Evolutionary conservation across 2,329 filamentous ascomycete species (phyloP).

Genomic region (Alternaria ventricosa): DNA sequence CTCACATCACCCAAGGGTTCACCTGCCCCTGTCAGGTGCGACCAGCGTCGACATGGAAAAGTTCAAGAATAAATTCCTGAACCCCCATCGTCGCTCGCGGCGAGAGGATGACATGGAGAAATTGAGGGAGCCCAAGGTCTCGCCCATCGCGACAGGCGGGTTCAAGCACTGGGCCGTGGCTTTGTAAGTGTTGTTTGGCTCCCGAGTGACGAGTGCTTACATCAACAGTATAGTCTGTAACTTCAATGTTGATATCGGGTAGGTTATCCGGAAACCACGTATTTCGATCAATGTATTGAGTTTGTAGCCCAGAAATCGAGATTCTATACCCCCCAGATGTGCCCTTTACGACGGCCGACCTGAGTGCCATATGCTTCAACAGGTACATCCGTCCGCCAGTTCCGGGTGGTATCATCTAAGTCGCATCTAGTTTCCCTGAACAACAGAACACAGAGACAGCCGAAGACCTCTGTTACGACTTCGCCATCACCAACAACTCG

Average conservation of each 20-base stretch:
- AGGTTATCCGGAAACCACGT: slow-evolving; percentile 18
- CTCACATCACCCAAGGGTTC: slow-evolving; percentile 12
- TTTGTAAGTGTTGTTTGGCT: slow-evolving; percentile 39
- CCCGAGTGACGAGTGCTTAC: slow-evolving; percentile 16
- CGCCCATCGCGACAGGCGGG: slow-evolving; percentile 19
- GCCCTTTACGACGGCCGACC: slow-evolving; percentile 46
- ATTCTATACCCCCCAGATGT: slow-evolving; percentile 50
- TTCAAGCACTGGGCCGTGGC: slow-evolving; percentile 51
- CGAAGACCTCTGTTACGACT: slow-evolving; percentile 50
- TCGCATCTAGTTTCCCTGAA: slow-evolving; percentile 47
- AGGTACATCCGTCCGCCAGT: slow-evolving; percentile 29
- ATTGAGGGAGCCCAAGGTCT: slow-evolving; percentile 13
- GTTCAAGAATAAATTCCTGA: slow-evolving; percentile 41
- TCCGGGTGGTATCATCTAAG: slow-evolving; percentile 12
- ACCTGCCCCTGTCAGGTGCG: slow-evolving; percentile 35
- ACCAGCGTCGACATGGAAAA: slow-evolving; percentile 39
- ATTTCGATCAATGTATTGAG: slow-evolving; percentile 7
- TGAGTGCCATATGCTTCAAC: slow-evolving; percentile 53
- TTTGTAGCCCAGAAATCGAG: slow-evolving; percentile 50
- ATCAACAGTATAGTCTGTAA: slow-evolving; percentile 49
- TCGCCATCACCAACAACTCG: slow-evolving; percentile 50
- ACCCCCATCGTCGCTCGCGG: slow-evolving; percentile 30
- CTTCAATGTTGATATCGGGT: slow-evolving; percentile 53
- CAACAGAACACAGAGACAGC: slow-evolving; percentile 51
- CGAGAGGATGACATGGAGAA: slow-evolving; percentile 33